These are phyloP conservation scores for Nakazawaea peltata DNA, from an alignment of 805 yeast genomes.

Conservation along the genomic window DNA sequence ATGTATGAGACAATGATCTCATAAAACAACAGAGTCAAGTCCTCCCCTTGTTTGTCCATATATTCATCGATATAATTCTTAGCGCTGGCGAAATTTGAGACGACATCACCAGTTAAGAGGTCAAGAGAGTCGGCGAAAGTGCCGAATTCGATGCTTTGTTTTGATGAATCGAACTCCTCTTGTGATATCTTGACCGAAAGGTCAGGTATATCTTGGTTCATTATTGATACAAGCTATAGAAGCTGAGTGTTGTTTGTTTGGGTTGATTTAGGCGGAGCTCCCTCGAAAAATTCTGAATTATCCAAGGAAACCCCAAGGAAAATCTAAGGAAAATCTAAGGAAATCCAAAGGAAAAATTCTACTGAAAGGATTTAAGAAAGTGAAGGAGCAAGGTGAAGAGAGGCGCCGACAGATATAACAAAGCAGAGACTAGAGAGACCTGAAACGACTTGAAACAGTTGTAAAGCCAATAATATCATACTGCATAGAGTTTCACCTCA, in stretches of 20 bases:
- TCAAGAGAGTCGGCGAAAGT: not conserved
- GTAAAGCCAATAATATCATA: no score
- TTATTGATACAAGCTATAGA: no score
- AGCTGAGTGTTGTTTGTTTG: no score
- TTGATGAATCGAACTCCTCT: constrained; percentile 8
- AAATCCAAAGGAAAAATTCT: not conserved
- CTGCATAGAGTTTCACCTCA: no score
- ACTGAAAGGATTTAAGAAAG: no score
- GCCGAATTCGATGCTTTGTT: constrained; percentile 7
- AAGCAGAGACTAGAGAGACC: no score
- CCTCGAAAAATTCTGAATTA: no score
- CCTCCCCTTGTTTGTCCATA: not conserved
- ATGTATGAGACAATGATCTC: constrained; percentile 3
- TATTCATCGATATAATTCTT: not conserved
- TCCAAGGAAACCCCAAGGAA: not conserved
- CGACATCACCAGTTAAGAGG: not conserved
- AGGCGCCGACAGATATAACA: no score
- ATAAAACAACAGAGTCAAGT: constrained; percentile 1
- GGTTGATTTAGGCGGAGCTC: not conserved
- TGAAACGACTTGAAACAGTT: no score
- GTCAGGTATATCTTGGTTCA: not conserved
- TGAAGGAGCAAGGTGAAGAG: not conserved
- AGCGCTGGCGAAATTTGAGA: constrained; percentile 1
- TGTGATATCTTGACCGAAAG: constrained; percentile 2
- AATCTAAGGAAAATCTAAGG: not conserved